Evolutionary conservation across 495 filamentous ascomycete species (phyloP), one percentile per base, ranked within the genome.

Genomic region (Hypoxylon trugodes): DNA sequence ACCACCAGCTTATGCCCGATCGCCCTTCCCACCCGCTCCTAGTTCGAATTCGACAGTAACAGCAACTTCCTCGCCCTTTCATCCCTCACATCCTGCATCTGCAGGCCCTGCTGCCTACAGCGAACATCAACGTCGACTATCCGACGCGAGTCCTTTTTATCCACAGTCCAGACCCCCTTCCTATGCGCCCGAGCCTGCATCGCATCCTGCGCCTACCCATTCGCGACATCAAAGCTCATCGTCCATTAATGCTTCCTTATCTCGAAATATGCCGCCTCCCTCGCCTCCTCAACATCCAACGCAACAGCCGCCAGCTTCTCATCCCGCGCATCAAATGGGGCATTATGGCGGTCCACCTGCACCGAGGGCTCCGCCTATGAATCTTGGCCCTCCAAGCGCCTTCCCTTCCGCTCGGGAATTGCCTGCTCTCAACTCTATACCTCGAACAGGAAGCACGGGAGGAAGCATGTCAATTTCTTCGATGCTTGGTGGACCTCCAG

Each of bases 391-490:
- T 26, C 77, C 82, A 2, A 76, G 72, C 13, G 64, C 79, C 5
- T 82, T 84, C 61, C 77, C 81, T 0, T 73, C 79, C 33, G 74
- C 75, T 32, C 82, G 85, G 45, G 83, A 87, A 51, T 77, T 86
- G 15, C 85, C 85, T 22, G 74, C 81, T 2, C 63, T 84, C 33
- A 77, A 79, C 60, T 74, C 83, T 3, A 71, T 84, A 21, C 65
- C 78, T 6, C 74, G 82, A 54, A 73, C 77, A 4, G 71, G 66
- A 7, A 74, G 69, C 45, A 73, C 76, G 7, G 86, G 86, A 10
- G 89, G 89, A 74, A 90, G 89, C 79, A 98, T 98, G 95, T 96
- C 95, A 16, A 98, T 98, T 68, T 95, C 92, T 6, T 91, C 95
- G 16, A 92, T 98, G 83, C 85, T 98, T 16, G 88, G 89, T 40